These are phyloP conservation scores for Pseudozyma sp. DNA, from an alignment of 1,284 basidiomycete species.

Conservation along the genomic window DNA sequence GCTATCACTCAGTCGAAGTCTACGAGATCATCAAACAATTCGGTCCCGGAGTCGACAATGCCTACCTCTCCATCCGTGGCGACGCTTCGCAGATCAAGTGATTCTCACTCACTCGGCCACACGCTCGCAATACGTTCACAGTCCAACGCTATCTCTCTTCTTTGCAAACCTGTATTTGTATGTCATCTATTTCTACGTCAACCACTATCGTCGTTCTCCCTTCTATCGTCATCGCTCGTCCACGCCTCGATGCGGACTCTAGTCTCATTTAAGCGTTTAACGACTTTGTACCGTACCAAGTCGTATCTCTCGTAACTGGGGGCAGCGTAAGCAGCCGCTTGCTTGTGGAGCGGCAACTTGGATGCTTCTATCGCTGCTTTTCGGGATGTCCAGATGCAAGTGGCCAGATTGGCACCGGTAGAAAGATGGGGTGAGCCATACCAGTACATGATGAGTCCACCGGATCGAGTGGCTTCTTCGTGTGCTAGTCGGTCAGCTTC, in stretches of 20 bases:
- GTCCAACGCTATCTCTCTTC: constrained; percentile 4
- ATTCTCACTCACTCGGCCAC: neutral
- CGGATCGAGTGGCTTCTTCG: constrained; percentile 59
- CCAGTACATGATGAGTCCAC: constrained; percentile 64
- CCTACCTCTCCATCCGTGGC: constrained; percentile 63
- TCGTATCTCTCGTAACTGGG: constrained; percentile 56
- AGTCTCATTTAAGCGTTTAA: constrained; percentile 33
- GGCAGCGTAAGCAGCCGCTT: constrained; percentile 42
- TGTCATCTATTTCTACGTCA: neutral
- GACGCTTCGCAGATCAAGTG: constrained; percentile 61
- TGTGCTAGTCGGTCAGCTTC: constrained; percentile 58
- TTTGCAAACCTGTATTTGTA: constrained; percentile 8
- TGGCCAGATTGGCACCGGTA: constrained; percentile 61
- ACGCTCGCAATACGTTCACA: neutral
- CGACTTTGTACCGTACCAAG: constrained; percentile 50
- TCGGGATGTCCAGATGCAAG: constrained; percentile 62
- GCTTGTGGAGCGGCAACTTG: constrained; percentile 44
- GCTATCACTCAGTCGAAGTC: constrained; percentile 86
- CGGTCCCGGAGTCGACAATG: constrained; percentile 66
- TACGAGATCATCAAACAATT: constrained; percentile 84
- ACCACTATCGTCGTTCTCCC: constrained; percentile 4
- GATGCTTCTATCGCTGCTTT: constrained; percentile 40
- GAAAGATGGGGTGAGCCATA: constrained; percentile 51
- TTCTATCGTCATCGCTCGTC: constrained; percentile 26
- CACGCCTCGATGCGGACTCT: constrained; percentile 49